Evolutionary conservation across 1,284 basidiomycete genomes (phyloP).

Genomic region (Pseudozyma sp.): DNA sequence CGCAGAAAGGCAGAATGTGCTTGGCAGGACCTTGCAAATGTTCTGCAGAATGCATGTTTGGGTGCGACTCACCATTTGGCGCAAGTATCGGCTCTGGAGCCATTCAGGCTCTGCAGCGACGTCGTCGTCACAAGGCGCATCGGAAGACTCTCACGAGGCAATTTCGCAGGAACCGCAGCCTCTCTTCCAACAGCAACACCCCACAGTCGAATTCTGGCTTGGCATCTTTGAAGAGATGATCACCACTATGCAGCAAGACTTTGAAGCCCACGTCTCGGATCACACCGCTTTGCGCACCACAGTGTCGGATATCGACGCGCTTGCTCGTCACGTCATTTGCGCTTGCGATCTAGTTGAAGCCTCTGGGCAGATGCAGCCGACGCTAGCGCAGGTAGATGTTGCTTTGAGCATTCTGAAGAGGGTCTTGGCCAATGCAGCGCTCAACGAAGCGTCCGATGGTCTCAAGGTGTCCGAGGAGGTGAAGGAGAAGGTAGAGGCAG

Average conservation of each 20-base stretch:
- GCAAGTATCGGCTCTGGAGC: conserved; percentile 43
- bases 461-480: conserved; percentile 19
- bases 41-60: conserved; percentile 53
- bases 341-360: conserved; percentile 29
- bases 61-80: conserved; percentile 49
- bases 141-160: background rate
- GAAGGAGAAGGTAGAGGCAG: conserved; percentile 7
- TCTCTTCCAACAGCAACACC: conserved; percentile 28
- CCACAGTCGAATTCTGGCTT: conserved; percentile 47
- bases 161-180: background rate
- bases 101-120: background rate
- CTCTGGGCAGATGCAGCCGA: conserved; percentile 7
- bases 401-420: conserved; percentile 33
- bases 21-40: conserved; percentile 50
- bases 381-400: conserved; percentile 13
- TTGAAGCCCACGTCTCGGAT: conserved; percentile 37
- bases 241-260: conserved; percentile 23
- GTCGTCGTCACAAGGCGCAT: background rate
- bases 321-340: conserved; percentile 27
- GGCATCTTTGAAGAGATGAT: conserved; percentile 32
- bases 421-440: conserved; percentile 12
- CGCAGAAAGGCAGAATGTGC: conserved; percentile 31
- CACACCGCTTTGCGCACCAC: conserved; percentile 18
- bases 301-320: conserved; percentile 31
- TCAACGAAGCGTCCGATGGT: conserved; percentile 13